Evolutionary conservation across 345 rosid genomes (phyloP).

Genomic region (Mallotus nudiflorus): DNA sequence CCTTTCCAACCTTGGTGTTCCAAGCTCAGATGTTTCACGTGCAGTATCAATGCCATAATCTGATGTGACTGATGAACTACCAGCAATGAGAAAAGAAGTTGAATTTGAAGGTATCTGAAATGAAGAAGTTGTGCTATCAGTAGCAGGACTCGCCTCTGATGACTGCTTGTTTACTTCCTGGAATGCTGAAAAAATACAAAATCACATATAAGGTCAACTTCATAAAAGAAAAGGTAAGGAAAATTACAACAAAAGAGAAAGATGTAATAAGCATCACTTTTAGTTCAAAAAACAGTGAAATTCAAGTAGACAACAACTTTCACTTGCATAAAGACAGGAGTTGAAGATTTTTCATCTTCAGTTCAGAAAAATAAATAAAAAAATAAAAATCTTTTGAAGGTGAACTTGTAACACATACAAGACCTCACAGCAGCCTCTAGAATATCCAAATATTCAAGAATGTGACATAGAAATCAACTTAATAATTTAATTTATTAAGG

Average conservation of each 20-base stretch:
- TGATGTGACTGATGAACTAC: constrained; percentile 72
- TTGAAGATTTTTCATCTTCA: too few relatives aligned
- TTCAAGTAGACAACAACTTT: constrained; percentile 5
- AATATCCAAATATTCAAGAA: too few relatives aligned
- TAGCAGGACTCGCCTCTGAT: constrained; percentile 49
- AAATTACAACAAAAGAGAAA: not conserved
- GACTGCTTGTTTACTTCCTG: constrained; percentile 64
- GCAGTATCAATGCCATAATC: constrained; percentile 97
- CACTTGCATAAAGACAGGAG: not conserved
- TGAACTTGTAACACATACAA: constrained; percentile 57
- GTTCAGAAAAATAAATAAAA: not conserved
- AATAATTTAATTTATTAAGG: too few relatives aligned
- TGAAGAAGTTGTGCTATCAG: constrained; percentile 42
- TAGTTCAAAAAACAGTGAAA: not conserved
- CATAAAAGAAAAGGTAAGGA: too few relatives aligned
- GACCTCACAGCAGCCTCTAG: constrained; percentile 97
- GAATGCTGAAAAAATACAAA: constrained; percentile 64
- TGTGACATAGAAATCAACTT: too few relatives aligned
- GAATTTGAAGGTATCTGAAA: constrained; percentile 48
- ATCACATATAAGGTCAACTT: constrained; percentile 5
- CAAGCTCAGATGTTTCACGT: constrained; percentile 86
- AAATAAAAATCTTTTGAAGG: constrained; percentile 16
- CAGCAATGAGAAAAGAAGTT: constrained; percentile 52
- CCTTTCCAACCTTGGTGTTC: constrained; percentile 70
- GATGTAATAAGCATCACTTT: too few relatives aligned